Percentiles rank a stretch among this genome's conserved stretches.
These are phyloP conservation scores for Fusarium fujikuroi DNA, from an alignment of 2,329 filamentous ascomycete species.

Conservation along the genomic window DNA sequence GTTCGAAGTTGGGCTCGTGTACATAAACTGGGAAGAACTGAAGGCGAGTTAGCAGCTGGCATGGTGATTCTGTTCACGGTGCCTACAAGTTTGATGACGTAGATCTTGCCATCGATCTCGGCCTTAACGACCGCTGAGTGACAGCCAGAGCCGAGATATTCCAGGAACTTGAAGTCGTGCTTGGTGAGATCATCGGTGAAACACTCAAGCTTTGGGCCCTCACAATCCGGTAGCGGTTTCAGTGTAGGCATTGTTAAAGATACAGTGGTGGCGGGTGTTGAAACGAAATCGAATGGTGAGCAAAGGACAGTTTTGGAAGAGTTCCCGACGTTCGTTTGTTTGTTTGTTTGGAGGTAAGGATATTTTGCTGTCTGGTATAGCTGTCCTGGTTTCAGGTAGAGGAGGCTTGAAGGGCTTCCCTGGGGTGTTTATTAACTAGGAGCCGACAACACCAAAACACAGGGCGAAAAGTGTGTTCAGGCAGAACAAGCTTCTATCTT, in stretches of 20 bases:
- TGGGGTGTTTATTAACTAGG: neutral
- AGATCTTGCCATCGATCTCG: neutral
- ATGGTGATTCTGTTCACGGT: rapidly evolving
- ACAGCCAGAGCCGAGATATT: rapidly evolving
- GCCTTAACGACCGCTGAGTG: neutral
- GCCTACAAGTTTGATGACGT: conserved; percentile 17
- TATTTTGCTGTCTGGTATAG: too few relatives aligned
- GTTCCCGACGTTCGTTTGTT: too few relatives aligned
- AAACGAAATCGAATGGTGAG: neutral
- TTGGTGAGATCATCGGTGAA: conserved; percentile 11
- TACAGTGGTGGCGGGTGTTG: neutral
- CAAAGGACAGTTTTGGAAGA: neutral
- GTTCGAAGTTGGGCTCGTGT: neutral
- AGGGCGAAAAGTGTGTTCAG: neutral
- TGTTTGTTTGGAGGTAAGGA: too few relatives aligned
- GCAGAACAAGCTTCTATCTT: neutral
- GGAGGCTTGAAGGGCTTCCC: neutral
- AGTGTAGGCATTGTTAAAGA: neutral
- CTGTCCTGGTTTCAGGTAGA: neutral
- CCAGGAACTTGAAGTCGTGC: neutral
- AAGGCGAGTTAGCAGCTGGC: rapidly evolving
- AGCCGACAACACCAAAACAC: neutral
- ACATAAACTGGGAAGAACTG: neutral
- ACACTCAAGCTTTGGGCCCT: conserved; percentile 13
- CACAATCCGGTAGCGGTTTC: conserved; percentile 1